Percentiles rank a stretch among this genome's conserved stretches.
Evolutionary conservation across 2,329 filamentous ascomycete genomes (phyloP).

Genomic region (Teratosphaeria destructans): DNA sequence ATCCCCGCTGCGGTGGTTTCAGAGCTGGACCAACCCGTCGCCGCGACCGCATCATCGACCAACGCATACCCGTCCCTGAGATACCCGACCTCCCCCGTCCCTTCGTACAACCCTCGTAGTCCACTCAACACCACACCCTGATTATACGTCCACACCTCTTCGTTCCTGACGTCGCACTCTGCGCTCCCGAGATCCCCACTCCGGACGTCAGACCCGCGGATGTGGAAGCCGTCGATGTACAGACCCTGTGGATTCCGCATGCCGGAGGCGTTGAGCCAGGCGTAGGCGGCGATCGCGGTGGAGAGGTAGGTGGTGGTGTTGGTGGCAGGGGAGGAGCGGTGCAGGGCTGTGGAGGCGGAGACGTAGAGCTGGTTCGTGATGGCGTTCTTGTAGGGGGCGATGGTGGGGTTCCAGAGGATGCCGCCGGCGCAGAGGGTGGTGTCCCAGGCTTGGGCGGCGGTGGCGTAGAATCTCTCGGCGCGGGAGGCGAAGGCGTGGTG

Average conservation of each 20-base stretch:
- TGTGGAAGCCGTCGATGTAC: constrained; percentile 82
- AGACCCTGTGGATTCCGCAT: constrained; percentile 70
- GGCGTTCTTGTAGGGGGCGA: constrained; percentile 85
- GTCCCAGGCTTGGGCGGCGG: constrained; percentile 73
- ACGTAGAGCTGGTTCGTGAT: constrained; percentile 92
- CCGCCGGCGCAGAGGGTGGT: constrained; percentile 69
- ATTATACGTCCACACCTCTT: constrained; percentile 92
- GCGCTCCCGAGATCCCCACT: constrained; percentile 32
- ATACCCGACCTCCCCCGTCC: constrained; percentile 61
- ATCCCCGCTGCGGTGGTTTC: constrained; percentile 49
- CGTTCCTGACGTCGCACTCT: constrained; percentile 67
- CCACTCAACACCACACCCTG: constrained; percentile 83
- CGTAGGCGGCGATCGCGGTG: constrained; percentile 67
- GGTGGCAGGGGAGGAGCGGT: constrained; percentile 72
- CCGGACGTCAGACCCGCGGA: constrained; percentile 47
- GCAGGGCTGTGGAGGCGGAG: constrained; percentile 77
- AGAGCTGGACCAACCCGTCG: constrained; percentile 57
- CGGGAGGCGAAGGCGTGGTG: constrained; percentile 61
- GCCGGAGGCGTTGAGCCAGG: constrained; percentile 64
- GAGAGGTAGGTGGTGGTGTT: constrained; percentile 60
- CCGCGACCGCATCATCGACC: constrained; percentile 60
- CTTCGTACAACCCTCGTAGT: constrained; percentile 67
- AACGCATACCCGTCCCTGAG: constrained; percentile 71
- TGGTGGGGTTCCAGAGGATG: constrained; percentile 79
- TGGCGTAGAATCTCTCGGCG: constrained; percentile 73